Percentiles rank a stretch among this genome's conserved stretches.
Evolutionary conservation across 1,284 basidiomycete genomes (phyloP).

Genomic region (Entoloma clypeatum): DNA sequence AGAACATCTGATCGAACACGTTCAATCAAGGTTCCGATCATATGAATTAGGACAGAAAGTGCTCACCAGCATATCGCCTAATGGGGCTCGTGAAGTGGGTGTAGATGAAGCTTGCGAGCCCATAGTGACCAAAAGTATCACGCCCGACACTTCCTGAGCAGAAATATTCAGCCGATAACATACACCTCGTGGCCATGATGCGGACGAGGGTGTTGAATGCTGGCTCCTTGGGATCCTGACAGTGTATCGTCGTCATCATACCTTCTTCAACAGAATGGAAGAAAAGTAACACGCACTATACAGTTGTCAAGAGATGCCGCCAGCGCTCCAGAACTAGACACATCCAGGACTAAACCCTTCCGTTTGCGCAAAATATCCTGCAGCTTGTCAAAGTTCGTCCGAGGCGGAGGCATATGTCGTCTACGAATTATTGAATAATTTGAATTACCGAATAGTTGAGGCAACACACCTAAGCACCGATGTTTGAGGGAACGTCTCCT

Average conservation of each 20-base stretch:
- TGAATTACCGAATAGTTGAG: not conserved
- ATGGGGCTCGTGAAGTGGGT: slow-evolving; percentile 98
- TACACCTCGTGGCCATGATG: slow-evolving; percentile 99
- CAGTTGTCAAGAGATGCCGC: slow-evolving; percentile 89
- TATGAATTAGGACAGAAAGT: slow-evolving; percentile 34
- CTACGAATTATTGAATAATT: slow-evolving; percentile 35
- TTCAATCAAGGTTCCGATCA: slow-evolving; percentile 14
- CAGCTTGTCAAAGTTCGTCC: slow-evolving; percentile 93
- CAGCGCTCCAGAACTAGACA: slow-evolving; percentile 89
- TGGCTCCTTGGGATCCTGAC: slow-evolving; percentile 73
- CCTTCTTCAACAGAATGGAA: not conserved
- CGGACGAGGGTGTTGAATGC: slow-evolving; percentile 97
- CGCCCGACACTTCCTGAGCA: slow-evolving; percentile 90
- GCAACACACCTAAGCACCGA: slow-evolving; percentile 78
- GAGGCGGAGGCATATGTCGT: slow-evolving; percentile 92
- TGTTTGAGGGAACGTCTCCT: slow-evolving; percentile 94
- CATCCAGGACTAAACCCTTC: slow-evolving; percentile 83
- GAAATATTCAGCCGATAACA: slow-evolving; percentile 98
- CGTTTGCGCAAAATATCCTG: slow-evolving; percentile 91
- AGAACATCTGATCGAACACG: slow-evolving; percentile 67
- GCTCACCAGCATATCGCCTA: slow-evolving; percentile 84
- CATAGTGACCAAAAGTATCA: slow-evolving; percentile 96
- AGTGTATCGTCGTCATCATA: slow-evolving; percentile 6
- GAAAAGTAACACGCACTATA: slow-evolving; percentile 50
- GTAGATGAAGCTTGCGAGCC: slow-evolving; percentile 94